Conservation (phyloP, 441 rosid species). For the Hypseocharis bilobata region DNA sequence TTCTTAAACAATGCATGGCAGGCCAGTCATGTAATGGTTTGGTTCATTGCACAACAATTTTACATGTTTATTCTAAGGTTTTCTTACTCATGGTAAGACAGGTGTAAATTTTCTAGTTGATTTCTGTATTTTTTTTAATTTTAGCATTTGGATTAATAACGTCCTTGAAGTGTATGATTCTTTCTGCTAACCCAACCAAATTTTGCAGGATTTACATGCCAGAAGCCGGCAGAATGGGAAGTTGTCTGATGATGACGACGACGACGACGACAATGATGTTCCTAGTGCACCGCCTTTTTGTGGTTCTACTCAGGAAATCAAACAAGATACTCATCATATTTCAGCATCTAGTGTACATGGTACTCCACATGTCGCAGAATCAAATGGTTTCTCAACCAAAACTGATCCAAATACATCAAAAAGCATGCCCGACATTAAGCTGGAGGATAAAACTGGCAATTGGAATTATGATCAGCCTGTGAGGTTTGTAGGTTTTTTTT, state of each 20-base stretch:
- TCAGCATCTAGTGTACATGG: slow-evolving; percentile 31
- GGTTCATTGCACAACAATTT: background rate
- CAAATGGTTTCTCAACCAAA: slow-evolving; percentile 18
- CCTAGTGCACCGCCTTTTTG: slow-evolving; percentile 93
- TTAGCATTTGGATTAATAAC: background rate
- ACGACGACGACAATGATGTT: slow-evolving; percentile 41
- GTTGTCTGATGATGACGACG: slow-evolving; percentile 35
- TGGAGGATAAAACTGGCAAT: slow-evolving; percentile 34
- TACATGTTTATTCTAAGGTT: background rate
- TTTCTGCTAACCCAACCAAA: slow-evolving; percentile 19
- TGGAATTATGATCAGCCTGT: slow-evolving; percentile 39
- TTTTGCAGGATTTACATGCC: slow-evolving; percentile 41
- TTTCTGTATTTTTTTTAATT: background rate
- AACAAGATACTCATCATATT: slow-evolving; percentile 33
- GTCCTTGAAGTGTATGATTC: background rate
- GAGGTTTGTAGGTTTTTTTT: slow-evolving; percentile 39
- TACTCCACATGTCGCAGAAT: slow-evolving; percentile 17
- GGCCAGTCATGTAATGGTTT: too few relatives aligned
- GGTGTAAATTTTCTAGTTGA: background rate
- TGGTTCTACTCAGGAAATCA: slow-evolving; percentile 46
- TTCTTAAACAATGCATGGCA: too few relatives aligned
- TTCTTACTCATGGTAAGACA: background rate
- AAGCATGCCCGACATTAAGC: slow-evolving; percentile 24
- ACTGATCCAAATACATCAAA: slow-evolving; percentile 22
- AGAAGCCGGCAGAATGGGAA: slow-evolving; percentile 27